Percentiles rank a stretch among this genome's conserved stretches.
Conservation (phyloP, 345 rosid species). For the Balakata baccata region DNA sequence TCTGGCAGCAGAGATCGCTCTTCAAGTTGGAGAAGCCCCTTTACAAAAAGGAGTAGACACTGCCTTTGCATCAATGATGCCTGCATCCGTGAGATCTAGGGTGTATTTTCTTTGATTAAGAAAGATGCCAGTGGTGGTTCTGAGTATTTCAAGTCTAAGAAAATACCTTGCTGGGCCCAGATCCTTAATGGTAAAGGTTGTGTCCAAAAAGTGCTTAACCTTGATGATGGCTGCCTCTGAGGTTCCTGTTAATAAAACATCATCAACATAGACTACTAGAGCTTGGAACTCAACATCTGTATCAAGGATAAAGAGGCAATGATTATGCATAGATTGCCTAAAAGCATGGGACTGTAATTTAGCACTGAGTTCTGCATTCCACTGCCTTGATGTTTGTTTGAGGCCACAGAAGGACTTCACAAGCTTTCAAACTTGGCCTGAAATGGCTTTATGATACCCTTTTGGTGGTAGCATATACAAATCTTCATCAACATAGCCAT, state of each 20-base stretch:
- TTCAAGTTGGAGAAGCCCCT: neutral
- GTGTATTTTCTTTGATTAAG: neutral
- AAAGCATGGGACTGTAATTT: neutral
- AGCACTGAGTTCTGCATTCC: neutral
- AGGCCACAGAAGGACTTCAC: neutral
- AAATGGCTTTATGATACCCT: no score
- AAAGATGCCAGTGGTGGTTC: neutral
- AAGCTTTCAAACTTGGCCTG: no score
- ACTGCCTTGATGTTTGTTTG: neutral
- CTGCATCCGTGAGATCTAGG: neutral
- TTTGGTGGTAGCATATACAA: no score
- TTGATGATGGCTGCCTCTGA: no score
- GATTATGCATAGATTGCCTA: no score
- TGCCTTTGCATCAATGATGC: neutral
- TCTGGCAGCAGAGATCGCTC: neutral
- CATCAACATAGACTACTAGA: no score
- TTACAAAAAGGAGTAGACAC: neutral
- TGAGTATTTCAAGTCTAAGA: neutral
- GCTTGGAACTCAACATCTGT: no score
- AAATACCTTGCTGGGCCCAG: neutral
- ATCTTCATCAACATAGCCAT: neutral
- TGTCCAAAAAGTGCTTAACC: neutral
- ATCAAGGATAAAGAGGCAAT: no score
- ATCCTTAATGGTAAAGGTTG: neutral
- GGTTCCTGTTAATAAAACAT: no score